Percentiles rank a stretch among this genome's conserved stretches.
Conservation (phyloP, 2,329 filamentous ascomycete genomes). For the Bipolaris oryzae region DNA sequence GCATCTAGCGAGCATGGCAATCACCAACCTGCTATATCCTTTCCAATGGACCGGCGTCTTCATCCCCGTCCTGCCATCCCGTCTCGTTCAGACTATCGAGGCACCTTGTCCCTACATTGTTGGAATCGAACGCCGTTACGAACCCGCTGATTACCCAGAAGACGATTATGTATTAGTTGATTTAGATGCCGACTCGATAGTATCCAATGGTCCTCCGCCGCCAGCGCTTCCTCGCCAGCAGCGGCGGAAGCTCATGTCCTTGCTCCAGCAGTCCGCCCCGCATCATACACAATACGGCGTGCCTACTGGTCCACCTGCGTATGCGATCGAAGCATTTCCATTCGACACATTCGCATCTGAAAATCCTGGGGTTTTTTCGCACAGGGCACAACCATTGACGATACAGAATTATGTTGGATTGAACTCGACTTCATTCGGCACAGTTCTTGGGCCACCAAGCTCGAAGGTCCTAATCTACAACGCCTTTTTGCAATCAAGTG, state of each 20-base stretch:
- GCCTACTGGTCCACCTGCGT: constrained; percentile 83
- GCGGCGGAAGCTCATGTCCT: constrained; percentile 83
- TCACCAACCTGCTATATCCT: constrained; percentile 84
- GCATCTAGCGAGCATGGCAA: constrained; percentile 86
- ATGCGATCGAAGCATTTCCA: constrained; percentile 91
- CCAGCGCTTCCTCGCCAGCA: constrained; percentile 83
- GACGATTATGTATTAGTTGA: constrained; percentile 97
- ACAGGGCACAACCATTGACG: constrained; percentile 71
- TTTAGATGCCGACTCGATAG: constrained; percentile 87
- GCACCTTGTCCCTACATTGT: constrained; percentile 97
- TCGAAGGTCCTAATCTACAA: constrained; percentile 80
- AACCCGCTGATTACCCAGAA: constrained; percentile 82
- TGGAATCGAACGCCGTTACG: constrained; percentile 90
- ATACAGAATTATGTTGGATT: constrained; percentile 86
- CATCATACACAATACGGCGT: constrained; percentile 89
- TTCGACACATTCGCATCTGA: constrained; percentile 90
- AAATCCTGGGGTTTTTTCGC: constrained; percentile 77
- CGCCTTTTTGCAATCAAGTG: constrained; percentile 80
- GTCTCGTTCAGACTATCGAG: constrained; percentile 87
- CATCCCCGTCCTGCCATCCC: constrained; percentile 86
- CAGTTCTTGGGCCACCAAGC: constrained; percentile 60
- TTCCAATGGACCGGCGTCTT: constrained; percentile 93
- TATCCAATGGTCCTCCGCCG: constrained; percentile 78
- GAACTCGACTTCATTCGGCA: constrained; percentile 86
- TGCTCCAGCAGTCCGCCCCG: constrained; percentile 88